Base-by-base conservation (phyloP, 805 yeast genomes). In the Tetrapisispora fleetii region DNA sequence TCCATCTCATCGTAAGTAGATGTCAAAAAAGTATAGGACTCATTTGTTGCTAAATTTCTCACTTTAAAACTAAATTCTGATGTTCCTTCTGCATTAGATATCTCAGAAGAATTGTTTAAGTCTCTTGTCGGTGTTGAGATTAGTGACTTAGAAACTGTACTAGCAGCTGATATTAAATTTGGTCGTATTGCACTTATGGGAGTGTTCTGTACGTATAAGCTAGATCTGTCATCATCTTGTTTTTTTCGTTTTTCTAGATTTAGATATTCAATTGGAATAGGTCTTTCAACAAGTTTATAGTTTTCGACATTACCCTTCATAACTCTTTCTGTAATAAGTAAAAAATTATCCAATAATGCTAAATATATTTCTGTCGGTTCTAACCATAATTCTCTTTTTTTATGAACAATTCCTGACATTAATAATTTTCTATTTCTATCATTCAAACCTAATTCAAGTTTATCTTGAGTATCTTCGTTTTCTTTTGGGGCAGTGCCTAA, bases 331-430 rank as follows among this genome's bases (percentile, higher is more conserved):
- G 86, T 81, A 1, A 87, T 74, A 32, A 87, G 58, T 40, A 87
- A 64, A 55, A 73, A 85, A 57, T 87, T 85, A 59, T 87, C 95
- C 46, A 87, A 65, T 28, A 87, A 65, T 18, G 85, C 77, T 22
- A 84, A 56, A 53, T 77, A 71, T 1, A 70, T 65, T 0, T 74
- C 68, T 8, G 70, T 67, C 37, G 84, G 72, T 37, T 81, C 82
- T 30, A 80, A 68, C 69, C 80, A 77, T 56, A 80, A 67, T 44
- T 83, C 93, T 14, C 86, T 79, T 50, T 81, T 79, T 48, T 83
- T 72, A 2, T 69, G 56, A 17, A 84, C 74, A 24, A 73, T 75
- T 0, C 89, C 93, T 11, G 81, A 68, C 53, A 70, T 70, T 41
- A 82, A 61, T 24, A 86, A 66, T 52, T 69, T 75, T 54, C 95